Conservation (phyloP, 139 green algal genomes). For the Astrephomene gubernaculifera region DNA sequence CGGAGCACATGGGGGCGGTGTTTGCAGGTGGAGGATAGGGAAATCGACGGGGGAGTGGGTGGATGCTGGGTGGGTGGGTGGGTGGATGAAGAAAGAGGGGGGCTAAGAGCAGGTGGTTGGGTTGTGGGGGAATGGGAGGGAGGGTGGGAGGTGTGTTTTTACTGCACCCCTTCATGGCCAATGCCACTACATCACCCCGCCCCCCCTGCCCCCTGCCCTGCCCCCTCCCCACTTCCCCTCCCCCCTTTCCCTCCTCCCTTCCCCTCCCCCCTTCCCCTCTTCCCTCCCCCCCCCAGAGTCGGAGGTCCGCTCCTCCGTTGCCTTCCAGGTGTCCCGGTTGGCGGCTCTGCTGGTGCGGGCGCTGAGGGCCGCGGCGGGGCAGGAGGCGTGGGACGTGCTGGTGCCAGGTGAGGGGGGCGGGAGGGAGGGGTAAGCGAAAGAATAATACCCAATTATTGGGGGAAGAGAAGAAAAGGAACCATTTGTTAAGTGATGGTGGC, state of each 20-base stretch:
- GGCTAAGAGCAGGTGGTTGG: not conserved
- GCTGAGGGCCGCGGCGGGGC: conserved; percentile 58
- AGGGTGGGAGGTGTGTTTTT: not conserved
- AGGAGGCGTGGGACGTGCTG: conserved; percentile 87
- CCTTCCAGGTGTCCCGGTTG: conserved; percentile 94
- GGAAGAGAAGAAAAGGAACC: no score
- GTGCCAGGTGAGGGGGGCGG: conserved; percentile 69
- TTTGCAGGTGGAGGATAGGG: conserved; percentile 85
- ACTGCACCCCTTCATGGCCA: not conserved
- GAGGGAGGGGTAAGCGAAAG: not conserved
- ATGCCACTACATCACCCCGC: not conserved
- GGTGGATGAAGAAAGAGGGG: not conserved
- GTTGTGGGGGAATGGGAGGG: not conserved
- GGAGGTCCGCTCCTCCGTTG: conserved; percentile 87
- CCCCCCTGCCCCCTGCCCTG: not conserved
- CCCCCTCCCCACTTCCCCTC: not conserved
- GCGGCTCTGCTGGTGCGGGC: conserved; percentile 70
- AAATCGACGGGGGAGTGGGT: conserved; percentile 52
- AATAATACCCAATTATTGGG: no score
- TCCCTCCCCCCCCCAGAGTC: conserved; percentile 69
- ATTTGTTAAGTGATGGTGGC: no score
- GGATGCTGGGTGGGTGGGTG: not conserved
- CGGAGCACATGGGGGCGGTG: conserved; percentile 62
- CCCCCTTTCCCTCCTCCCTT: not conserved
- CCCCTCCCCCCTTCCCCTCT: not conserved